Conservation (phyloP, 768 basidiomycete species). For the Chalciporus chontae region DNA sequence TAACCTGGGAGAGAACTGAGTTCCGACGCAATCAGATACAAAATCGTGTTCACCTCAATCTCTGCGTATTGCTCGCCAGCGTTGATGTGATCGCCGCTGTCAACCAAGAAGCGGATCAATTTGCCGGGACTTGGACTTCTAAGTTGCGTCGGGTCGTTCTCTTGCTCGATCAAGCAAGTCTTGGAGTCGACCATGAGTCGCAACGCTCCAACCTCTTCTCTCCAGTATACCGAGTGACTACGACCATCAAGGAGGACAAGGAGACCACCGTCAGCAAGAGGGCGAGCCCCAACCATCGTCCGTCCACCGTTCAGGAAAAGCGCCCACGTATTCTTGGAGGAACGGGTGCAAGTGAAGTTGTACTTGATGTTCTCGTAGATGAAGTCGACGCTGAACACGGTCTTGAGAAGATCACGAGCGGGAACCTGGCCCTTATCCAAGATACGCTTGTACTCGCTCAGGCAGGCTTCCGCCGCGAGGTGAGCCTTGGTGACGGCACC, state of each 20-base stretch:
- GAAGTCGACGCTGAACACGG: constrained; percentile 95
- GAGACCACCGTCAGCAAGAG: constrained; percentile 92
- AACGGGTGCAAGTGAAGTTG: constrained; percentile 92
- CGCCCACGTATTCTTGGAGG: constrained; percentile 85
- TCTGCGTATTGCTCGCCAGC: constrained; percentile 98
- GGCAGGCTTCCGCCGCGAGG: constrained; percentile 84
- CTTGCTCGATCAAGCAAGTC: constrained; percentile 98
- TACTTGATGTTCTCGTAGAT: constrained; percentile 96
- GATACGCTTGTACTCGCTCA: constrained; percentile 89
- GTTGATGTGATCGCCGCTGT: constrained; percentile 95
- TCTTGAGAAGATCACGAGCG: constrained; percentile 89
- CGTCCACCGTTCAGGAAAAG: constrained; percentile 95
- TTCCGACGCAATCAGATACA: background rate
- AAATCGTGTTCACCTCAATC: constrained; percentile 67
- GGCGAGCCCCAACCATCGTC: constrained; percentile 87
- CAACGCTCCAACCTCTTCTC: constrained; percentile 94
- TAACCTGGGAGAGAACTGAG: constrained; percentile 53
- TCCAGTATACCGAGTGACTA: constrained; percentile 97
- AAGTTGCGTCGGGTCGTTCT: constrained; percentile 98
- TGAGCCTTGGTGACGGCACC: constrained; percentile 96
- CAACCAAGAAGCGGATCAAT: constrained; percentile 89
- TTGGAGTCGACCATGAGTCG: constrained; percentile 93
- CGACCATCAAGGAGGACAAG: constrained; percentile 88
- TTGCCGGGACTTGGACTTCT: constrained; percentile 96
- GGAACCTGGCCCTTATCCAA: constrained; percentile 99